phyloP scores from a whole-genome alignment of 345 rosid species.

The Salix viminalis region DNA sequence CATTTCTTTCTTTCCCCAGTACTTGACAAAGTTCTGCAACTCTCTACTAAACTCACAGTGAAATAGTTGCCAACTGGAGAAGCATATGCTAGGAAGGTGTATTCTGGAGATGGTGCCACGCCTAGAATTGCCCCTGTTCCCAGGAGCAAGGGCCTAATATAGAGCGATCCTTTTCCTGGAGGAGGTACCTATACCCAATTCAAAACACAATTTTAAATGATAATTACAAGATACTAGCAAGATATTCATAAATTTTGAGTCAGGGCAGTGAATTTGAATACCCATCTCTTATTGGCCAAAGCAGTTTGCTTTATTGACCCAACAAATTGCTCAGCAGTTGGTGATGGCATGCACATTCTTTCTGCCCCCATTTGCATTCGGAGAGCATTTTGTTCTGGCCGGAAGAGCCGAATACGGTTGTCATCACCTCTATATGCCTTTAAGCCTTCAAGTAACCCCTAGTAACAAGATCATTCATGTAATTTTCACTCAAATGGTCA shows the following conservation, averaged over 20 bases:
- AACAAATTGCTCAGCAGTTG: conserved; percentile 34
- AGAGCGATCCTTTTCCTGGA: conserved; percentile 53
- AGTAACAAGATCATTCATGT: not conserved
- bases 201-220: not conserved
- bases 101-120: conserved; percentile 49
- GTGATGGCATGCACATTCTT: conserved; percentile 45
- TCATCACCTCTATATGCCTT: conserved; percentile 40
- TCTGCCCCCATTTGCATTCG: conserved; percentile 42
- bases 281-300: conserved; percentile 46
- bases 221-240: no score
- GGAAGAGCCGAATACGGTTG: conserved; percentile 29
- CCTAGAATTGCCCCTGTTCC: conserved; percentile 51
- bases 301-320: conserved; percentile 38
- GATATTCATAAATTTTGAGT: no score
- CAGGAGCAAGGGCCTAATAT: conserved; percentile 59
- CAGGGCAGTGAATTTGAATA: not conserved
- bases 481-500: not conserved
- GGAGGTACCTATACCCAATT: conserved; percentile 50
- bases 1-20: no score
- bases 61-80: conserved; percentile 51
- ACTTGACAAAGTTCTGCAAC: no score
- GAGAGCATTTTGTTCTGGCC: conserved; percentile 44
- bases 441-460: conserved; percentile 49
- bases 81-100: conserved; percentile 42
- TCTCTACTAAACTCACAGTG: conserved; percentile 23